Percentiles rank a stretch among this genome's conserved stretches.
These are phyloP conservation scores for Podospora didyma DNA, from an alignment of 495 filamentous ascomycete genomes.

Conservation along the genomic window DNA sequence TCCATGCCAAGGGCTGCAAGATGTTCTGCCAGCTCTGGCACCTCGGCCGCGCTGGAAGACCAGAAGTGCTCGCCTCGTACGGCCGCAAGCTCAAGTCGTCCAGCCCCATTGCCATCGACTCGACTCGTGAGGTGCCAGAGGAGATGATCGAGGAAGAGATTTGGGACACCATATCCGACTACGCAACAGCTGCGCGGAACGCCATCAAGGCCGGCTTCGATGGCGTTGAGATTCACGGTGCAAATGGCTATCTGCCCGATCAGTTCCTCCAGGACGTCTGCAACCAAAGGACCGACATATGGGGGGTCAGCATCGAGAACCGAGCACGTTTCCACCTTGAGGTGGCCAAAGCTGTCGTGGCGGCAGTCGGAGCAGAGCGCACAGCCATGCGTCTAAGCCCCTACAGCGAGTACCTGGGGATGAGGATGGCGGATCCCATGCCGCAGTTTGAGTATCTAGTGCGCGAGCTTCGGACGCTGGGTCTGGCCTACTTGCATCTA, in stretches of 20 bases:
- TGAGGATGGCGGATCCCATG: conserved; percentile 58
- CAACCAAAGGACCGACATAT: conserved; percentile 50
- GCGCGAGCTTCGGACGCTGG: conserved; percentile 40
- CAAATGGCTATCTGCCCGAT: conserved; percentile 53
- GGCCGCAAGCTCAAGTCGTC: neutral
- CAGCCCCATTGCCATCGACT: conserved; percentile 10
- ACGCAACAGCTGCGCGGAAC: conserved; percentile 30
- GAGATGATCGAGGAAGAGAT: conserved; percentile 46
- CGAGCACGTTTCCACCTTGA: conserved; percentile 45
- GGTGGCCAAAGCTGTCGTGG: conserved; percentile 33
- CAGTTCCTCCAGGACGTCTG: conserved; percentile 51
- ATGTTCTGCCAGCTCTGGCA: conserved; percentile 55
- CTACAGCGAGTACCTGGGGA: conserved; percentile 53
- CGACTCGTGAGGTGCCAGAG: conserved; percentile 25
- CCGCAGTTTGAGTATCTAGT: conserved; percentile 57
- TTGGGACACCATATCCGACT: conserved; percentile 33
- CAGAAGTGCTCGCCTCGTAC: neutral
- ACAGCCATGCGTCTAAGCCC: conserved; percentile 44
- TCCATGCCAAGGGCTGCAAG: conserved; percentile 48
- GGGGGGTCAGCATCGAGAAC: conserved; percentile 50
- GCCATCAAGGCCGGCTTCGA: conserved; percentile 45
- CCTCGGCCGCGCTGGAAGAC: conserved; percentile 41
- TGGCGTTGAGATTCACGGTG: conserved; percentile 54
- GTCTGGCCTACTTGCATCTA: conserved; percentile 60
- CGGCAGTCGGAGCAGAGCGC: conserved; percentile 34